Evolutionary conservation across 345 rosid species (phyloP).

Genomic region (Physaria fendleri): DNA sequence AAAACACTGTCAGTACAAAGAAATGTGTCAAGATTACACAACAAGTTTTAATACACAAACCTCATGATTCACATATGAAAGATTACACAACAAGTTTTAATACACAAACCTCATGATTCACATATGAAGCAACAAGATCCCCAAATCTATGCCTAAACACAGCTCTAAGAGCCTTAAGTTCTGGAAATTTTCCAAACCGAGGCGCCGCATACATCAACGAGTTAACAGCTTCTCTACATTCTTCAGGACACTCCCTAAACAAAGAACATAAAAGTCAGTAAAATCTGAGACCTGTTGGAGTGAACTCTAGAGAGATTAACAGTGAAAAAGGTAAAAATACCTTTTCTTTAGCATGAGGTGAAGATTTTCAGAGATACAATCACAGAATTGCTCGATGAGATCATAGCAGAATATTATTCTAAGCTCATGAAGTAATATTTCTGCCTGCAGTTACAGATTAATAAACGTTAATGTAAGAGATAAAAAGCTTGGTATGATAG

Average conservation of each 20-base stretch:
- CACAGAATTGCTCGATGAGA: conserved; percentile 49
- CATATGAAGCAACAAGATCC: too few species aligned
- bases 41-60: too few species aligned
- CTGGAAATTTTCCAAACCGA: too few species aligned
- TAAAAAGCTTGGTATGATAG: background rate
- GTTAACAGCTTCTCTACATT: too few species aligned
- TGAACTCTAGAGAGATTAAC: background rate
- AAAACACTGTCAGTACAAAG: background rate
- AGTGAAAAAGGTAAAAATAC: conserved; percentile 28
- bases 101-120: too few species aligned
- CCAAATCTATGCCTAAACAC: too few species aligned
- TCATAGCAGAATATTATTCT: conserved; percentile 49
- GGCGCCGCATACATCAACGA: too few species aligned
- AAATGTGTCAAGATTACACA: background rate
- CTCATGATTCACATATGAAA: too few species aligned
- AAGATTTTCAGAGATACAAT: conserved; percentile 40
- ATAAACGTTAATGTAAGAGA: background rate
- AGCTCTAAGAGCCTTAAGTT: too few species aligned
- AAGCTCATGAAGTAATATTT: conserved; percentile 57
- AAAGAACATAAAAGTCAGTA: background rate
- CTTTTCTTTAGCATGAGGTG: conserved; percentile 51
- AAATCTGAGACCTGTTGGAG: background rate
- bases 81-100: too few species aligned
- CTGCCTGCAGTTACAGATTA: conserved; percentile 41
- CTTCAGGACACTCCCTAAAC: too few species aligned